Base-by-base conservation (phyloP, 495 filamentous ascomycete genomes). In the Glarea lozoyensis region DNA sequence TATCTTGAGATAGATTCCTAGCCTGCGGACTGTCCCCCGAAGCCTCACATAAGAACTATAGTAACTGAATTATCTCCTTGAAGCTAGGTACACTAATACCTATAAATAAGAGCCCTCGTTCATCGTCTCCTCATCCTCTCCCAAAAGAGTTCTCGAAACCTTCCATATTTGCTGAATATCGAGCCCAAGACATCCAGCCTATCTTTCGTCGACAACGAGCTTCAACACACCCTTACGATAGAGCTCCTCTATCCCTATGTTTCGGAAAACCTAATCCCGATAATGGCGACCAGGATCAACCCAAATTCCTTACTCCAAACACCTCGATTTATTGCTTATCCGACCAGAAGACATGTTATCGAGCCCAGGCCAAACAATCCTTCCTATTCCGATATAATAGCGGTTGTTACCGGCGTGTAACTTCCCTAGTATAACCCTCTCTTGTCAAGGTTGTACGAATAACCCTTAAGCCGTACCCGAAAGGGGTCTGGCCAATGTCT, bases 51-150 rank as follows among this genome's bases (percentile, higher is more conserved):
- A 39, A 22, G 10, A 50, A 43, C 6, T 42, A n/a, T n/a, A n/a
- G n/a, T n/a, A n/a, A n/a, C n/a, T n/a, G n/a, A n/a, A n/a, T n/a
- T n/a, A n/a, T n/a, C n/a, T n/a, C n/a, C n/a, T 53, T 0, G 20
- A 60, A 47, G 13, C 55, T 21, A 20, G 49, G 54, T n/a, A 62
- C 32, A 31, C 45, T 60, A 41, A 50, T 40, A 19, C 27, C 29
- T 13, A n/a, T n/a, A 18, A 21, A 42, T 60, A 60, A 4, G 31
- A 40, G n/a, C 52, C 17, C 2, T 21, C 34, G n/a, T 37, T 52
- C 3, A 63, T 61, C 15, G 24, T 40, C 3, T 52, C 58, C 58
- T 48, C 59, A 25, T 59, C 54, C 61, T 63, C 29, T 60, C 54
- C 52, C 46, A 63, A 30, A 63, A 58, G 13, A 63, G 34, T 0